Evolutionary conservation across 257 asterid genomes (phyloP), one percentile per base, ranked within the genome.

Genomic region (Solanum chiquidenum): DNA sequence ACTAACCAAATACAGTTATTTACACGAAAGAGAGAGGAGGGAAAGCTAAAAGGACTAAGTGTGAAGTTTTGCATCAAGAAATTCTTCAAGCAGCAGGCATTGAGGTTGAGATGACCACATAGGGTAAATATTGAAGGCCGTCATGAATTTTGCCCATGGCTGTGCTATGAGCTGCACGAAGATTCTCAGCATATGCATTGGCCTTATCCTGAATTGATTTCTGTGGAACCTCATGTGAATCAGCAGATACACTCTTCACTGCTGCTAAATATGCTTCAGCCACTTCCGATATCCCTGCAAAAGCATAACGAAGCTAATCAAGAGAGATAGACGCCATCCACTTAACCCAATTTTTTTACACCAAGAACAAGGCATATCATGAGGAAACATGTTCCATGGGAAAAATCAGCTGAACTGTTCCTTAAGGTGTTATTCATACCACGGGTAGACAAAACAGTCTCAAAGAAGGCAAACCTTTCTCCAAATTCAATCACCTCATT

Each of bases 211-310:
- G 94, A 52, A 95, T 91, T 25, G 96, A 91, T 85, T 93, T 94
- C 89, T 91, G 88, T 5, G 94, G 90, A 82, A 74, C 68, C 86
- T 69, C 95, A 52, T 86, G 92, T 9, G 93, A 90, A 66, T 94
- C 95, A 69, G 94, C 90, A 89, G 92, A 71, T 34, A 87, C 91
- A 42, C 87, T 92, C 90, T 92, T 94, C 5, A 94, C 90, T 25
- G 98, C 99, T 66, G 93, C 96, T 42, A 91, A 73, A 90, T 93
- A 95, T 44, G 97, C 96, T 89, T 97, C 99, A 25, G 96, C 93
- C 85, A 97, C 98, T 25, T 97, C 99, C 35, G 98, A 93, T 91
- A 97, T 93, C 90, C 98, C 99, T 95, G 96, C 74, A 79, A 66
- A 44, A 87, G 74, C 87, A 62, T 12, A 85, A 79, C 27, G 83